Percentiles rank a stretch among this genome's conserved stretches.
Conservation (phyloP, 345 rosid genomes). For the Excoecaria cochinchinensis region DNA sequence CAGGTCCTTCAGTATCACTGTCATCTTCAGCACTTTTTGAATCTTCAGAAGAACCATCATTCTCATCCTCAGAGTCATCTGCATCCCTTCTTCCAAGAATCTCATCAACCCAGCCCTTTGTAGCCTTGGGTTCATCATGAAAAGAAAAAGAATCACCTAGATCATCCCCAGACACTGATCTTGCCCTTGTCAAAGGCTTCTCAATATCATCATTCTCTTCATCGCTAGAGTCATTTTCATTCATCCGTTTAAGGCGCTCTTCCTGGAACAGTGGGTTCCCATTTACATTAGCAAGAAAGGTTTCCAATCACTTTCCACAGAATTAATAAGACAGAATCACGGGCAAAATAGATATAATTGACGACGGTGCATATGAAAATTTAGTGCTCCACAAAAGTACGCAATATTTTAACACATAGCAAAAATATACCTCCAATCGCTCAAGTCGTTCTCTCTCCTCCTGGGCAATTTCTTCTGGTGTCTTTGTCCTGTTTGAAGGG, state of each 20-base stretch:
- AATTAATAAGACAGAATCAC: background rate
- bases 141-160: constrained; percentile 84
- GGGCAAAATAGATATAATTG: background rate
- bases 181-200: constrained; percentile 36
- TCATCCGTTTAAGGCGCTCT: constrained; percentile 84
- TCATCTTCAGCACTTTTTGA: constrained; percentile 48
- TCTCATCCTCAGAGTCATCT: constrained; percentile 53
- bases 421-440: constrained; percentile 64
- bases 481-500: constrained; percentile 82
- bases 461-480: constrained; percentile 98
- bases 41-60: constrained; percentile 58
- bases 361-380: background rate
- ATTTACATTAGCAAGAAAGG: background rate
- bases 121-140: constrained; percentile 49
- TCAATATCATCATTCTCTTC: constrained; percentile 61
- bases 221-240: constrained; percentile 68
- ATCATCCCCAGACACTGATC: constrained; percentile 74
- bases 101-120: constrained; percentile 86
- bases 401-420: background rate
- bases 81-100: constrained; percentile 61
- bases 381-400: background rate
- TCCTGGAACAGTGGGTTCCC: constrained; percentile 46
- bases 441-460: constrained; percentile 77
- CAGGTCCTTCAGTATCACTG: constrained; percentile 44
- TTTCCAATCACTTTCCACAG: background rate